A percentile compares a stretch with the other conserved stretches of the same genome.
Evolutionary conservation across 257 asterid species (phyloP).

Genomic region (Nicotiana knightiana): DNA sequence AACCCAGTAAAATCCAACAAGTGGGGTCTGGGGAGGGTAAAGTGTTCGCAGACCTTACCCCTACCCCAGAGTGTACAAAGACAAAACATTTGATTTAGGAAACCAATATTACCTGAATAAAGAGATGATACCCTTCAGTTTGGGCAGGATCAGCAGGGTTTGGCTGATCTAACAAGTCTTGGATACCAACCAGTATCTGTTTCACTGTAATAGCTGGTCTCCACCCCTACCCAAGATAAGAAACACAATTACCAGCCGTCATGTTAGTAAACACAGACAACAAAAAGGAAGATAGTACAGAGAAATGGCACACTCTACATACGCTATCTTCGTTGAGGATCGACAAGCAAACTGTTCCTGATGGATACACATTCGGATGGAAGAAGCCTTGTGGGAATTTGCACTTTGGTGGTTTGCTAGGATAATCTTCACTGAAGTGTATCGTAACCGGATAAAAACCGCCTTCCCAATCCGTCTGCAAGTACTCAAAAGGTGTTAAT

Average conservation of each 20-base stretch:
- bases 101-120: conserved; percentile 22
- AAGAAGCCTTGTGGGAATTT: conserved; percentile 39
- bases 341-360: conserved; percentile 49
- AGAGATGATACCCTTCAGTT: conserved; percentile 37
- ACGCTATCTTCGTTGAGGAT: conserved; percentile 52
- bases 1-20: too few relatives aligned
- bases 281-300: background rate
- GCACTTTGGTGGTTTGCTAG: conserved; percentile 52
- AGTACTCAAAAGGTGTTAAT: background rate
- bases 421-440: conserved; percentile 46
- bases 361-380: conserved; percentile 51
- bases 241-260: background rate
- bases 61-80: too few relatives aligned
- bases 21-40: too few relatives aligned
- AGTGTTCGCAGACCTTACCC: too few relatives aligned
- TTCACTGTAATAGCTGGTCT: conserved; percentile 39
- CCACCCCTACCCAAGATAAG: conserved; percentile 13
- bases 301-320: conserved; percentile 12
- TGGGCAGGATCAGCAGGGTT: conserved; percentile 33
- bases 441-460: conserved; percentile 39
- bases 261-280: background rate
- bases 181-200: conserved; percentile 31
- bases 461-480: conserved; percentile 55
- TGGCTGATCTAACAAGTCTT: conserved; percentile 27
- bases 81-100: background rate